Evolutionary conservation across 257 asterid species (phyloP).

Genomic region (Handroanthus guayacan): DNA sequence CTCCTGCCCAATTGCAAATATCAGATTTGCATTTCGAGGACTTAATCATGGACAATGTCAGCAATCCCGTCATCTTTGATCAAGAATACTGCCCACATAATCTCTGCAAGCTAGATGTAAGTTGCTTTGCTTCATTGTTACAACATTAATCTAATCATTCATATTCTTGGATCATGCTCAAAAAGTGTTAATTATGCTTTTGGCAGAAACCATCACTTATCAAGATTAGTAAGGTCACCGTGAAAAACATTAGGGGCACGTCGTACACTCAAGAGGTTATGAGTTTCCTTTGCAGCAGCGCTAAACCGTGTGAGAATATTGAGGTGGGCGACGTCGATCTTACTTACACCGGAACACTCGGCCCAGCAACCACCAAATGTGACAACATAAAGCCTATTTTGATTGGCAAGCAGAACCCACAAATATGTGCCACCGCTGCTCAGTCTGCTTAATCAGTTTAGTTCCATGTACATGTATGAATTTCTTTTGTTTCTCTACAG

Average conservation of each 20-base stretch:
- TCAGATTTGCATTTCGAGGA: conserved; percentile 42
- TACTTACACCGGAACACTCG: too few species aligned
- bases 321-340: conserved; percentile 50
- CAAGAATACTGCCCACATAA: conserved; percentile 58
- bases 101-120: conserved; percentile 42
- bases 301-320: conserved; percentile 52
- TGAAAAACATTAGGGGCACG: conserved; percentile 51
- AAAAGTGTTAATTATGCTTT: background rate
- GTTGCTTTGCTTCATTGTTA: background rate
- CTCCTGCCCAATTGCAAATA: conserved; percentile 40
- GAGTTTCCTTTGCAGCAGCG: conserved; percentile 50
- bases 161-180: conserved; percentile 23
- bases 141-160: background rate
- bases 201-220: conserved; percentile 39
- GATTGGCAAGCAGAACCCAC: too few species aligned
- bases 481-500: background rate
- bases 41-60: conserved; percentile 41
- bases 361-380: too few species aligned
- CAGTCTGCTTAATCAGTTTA: too few species aligned
- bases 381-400: too few species aligned
- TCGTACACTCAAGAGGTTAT: conserved; percentile 36
- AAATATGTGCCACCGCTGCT: too few species aligned
- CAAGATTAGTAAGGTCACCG: conserved; percentile 31
- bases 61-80: conserved; percentile 50
- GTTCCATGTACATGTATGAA: too few species aligned